Conservation (phyloP, 495 filamentous ascomycete species). For the Podospora comata region DNA sequence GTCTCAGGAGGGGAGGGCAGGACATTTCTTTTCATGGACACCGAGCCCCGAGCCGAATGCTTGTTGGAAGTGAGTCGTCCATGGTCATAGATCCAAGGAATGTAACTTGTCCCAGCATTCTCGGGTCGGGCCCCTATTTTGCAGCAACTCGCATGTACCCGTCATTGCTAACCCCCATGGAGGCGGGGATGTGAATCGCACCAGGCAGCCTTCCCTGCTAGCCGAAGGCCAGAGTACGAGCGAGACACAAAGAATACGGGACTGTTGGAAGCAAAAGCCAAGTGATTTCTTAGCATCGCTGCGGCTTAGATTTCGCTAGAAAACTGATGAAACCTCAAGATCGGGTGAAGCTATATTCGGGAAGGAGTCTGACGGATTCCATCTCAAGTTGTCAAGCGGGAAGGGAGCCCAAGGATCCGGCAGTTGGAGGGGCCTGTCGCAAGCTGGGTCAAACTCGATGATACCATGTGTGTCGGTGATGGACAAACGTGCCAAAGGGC, state of each 20-base stretch:
- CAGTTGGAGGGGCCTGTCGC: not conserved
- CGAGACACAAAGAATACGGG: not conserved
- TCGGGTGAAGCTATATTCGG: not conserved
- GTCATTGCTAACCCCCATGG: not conserved
- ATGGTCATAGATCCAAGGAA: not conserved
- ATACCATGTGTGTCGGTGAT: not conserved
- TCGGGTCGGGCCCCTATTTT: constrained; percentile 1
- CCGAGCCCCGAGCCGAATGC: not conserved
- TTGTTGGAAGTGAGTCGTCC: not conserved
- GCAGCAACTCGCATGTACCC: constrained; percentile 4
- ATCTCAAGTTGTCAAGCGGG: not conserved
- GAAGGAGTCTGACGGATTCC: not conserved
- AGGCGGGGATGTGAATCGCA: not conserved
- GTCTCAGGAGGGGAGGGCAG: not conserved
- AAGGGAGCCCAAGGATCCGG: not conserved
- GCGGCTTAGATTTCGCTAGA: not conserved
- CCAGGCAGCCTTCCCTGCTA: not conserved
- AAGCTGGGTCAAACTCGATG: not conserved
- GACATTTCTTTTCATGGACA: not conserved
- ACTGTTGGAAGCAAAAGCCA: not conserved
- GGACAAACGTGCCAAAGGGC: not conserved
- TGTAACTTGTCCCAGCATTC: not conserved
- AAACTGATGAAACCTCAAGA: not conserved
- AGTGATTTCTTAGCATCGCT: not conserved
- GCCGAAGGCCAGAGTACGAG: not conserved